phyloP scores from a whole-genome alignment of 768 basidiomycete species.

The Pleurotus tuber-regium region DNA sequence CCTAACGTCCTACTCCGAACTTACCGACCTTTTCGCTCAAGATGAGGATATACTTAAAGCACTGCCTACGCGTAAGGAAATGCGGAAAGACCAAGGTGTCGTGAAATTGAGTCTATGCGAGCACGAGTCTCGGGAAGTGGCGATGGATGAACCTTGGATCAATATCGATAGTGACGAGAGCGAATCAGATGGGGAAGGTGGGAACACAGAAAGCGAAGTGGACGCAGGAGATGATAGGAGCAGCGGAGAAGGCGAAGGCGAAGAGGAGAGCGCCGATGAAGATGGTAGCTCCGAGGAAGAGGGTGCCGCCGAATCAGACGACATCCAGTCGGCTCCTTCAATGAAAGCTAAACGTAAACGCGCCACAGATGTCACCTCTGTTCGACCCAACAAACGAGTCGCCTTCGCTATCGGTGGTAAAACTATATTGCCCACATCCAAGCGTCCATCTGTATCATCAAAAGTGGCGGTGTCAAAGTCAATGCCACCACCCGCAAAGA shows the following conservation, averaged over 20 bases:
- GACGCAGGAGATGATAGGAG: slow-evolving; percentile 32
- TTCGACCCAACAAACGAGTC: slow-evolving; percentile 49
- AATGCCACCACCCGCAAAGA: no score
- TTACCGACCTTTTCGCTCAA: slow-evolving; percentile 34
- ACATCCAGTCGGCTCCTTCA: slow-evolving; percentile 24
- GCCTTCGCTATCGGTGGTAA: slow-evolving; percentile 39
- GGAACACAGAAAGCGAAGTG: no score
- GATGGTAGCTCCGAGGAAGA: slow-evolving; percentile 22
- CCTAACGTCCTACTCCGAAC: slow-evolving; percentile 11
- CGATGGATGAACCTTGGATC: slow-evolving; percentile 40
- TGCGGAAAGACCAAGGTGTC: slow-evolving; percentile 58
- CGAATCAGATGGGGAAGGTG: slow-evolving; percentile 33
- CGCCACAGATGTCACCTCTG: slow-evolving; percentile 22
- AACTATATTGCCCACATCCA: slow-evolving; percentile 18
- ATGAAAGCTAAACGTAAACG: slow-evolving; percentile 44
- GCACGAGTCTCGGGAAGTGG: slow-evolving; percentile 36
- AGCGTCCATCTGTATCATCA: slow-evolving; percentile 14
- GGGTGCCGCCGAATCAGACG: slow-evolving; percentile 32
- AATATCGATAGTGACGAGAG: slow-evolving; percentile 37
- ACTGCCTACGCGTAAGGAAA: slow-evolving; percentile 59
- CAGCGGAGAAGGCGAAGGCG: slow-evolving; percentile 31
- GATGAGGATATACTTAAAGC: slow-evolving; percentile 50
- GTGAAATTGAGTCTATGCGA: slow-evolving; percentile 45
- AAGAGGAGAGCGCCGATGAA: slow-evolving; percentile 28
- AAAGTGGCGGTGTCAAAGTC: not conserved